Percentiles rank a stretch among this genome's conserved stretches.
phyloP scores from a whole-genome alignment of 148 eudicot species.

The Mesembryanthemum crystallinum region DNA sequence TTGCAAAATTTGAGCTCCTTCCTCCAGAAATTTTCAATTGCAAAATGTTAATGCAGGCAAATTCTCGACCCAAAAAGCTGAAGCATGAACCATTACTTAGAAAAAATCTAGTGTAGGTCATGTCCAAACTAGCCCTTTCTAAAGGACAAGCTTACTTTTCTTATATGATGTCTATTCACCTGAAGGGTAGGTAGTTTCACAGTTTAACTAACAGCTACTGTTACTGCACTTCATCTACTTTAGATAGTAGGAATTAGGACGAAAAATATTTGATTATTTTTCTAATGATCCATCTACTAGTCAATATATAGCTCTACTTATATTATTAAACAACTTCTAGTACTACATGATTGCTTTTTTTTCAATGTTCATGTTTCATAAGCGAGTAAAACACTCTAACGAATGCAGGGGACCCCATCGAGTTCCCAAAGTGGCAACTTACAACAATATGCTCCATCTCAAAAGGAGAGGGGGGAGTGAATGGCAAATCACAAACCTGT shows the following conservation, averaged over 20 bases:
- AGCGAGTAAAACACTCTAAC: neutral
- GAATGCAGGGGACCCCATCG: neutral
- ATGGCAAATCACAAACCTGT: conserved; percentile 44
- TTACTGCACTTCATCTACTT: neutral
- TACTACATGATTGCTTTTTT: neutral
- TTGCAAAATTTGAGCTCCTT: no score
- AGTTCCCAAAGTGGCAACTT: neutral
- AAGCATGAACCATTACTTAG: no score
- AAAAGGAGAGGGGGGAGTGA: neutral
- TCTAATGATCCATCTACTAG: neutral
- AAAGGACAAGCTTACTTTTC: neutral
- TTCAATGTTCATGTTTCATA: neutral
- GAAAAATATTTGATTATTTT: neutral
- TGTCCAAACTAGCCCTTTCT: neutral
- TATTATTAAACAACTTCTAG: neutral
- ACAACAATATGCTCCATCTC: neutral
- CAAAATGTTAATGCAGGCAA: no score
- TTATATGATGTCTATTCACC: neutral
- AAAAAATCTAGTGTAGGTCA: no score
- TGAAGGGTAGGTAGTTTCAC: neutral
- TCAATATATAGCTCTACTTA: neutral
- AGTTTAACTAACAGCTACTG: neutral
- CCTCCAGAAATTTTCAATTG: no score
- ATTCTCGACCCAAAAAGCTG: no score
- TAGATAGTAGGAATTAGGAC: no score